A percentile compares a stretch with the other conserved stretches of the same genome.
These are phyloP conservation scores for Styphnolobium japonicum DNA, from an alignment of 306 rosid genomes.

Conservation along the genomic window DNA sequence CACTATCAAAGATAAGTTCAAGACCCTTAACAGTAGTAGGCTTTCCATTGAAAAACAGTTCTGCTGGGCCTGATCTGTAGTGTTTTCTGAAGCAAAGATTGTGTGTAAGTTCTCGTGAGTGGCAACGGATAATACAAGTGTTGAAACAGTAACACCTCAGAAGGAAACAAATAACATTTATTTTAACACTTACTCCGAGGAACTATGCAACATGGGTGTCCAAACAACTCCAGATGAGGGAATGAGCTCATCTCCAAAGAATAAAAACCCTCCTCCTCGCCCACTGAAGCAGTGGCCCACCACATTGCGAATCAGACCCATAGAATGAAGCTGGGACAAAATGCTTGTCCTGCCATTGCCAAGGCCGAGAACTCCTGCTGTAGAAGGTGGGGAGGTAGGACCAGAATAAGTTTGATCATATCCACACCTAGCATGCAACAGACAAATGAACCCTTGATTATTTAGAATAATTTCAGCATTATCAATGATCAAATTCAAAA, in stretches of 20 bases:
- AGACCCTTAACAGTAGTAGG: slow-evolving; percentile 53
- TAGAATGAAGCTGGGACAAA: slow-evolving; percentile 49
- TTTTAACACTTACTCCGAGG: slow-evolving; percentile 42
- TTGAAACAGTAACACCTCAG: background rate
- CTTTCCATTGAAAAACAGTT: slow-evolving; percentile 50
- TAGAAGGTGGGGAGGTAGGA: slow-evolving; percentile 33
- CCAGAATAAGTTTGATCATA: slow-evolving; percentile 46
- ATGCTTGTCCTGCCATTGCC: slow-evolving; percentile 58
- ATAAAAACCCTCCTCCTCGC: slow-evolving; percentile 71
- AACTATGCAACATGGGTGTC: slow-evolving; percentile 45
- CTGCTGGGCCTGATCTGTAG: slow-evolving; percentile 73
- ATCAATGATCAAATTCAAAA: background rate
- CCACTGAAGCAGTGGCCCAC: slow-evolving; percentile 71
- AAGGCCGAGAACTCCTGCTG: slow-evolving; percentile 82
- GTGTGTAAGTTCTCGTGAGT: background rate
- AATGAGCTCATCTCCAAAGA: slow-evolving; percentile 57
- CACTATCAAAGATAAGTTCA: slow-evolving; percentile 69
- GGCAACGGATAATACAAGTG: background rate
- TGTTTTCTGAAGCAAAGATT: slow-evolving; percentile 46
- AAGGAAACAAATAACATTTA: background rate
- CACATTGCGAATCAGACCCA: slow-evolving; percentile 44
- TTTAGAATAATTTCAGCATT: background rate
- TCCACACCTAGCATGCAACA: slow-evolving; percentile 62
- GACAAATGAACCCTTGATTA: background rate
- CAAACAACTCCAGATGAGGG: slow-evolving; percentile 57